These are phyloP conservation scores for peach (Prunus persica) DNA, from an alignment of 306 rosid genomes.

Conservation along the genomic window Prunus_persica_NCBIv2 NC_034009.1:2607501-2608000, in stretches of 20 bases:
- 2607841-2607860: conserved; percentile 97
- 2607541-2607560: conserved; percentile 90
- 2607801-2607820: conserved; percentile 54
- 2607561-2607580: conserved; percentile 97
- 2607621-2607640: conserved; percentile 73
- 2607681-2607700: conserved; percentile 21
- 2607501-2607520: conserved; percentile 33
- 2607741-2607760: conserved; percentile 70
- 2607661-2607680: conserved; percentile 46
- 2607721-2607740: conserved; percentile 74
- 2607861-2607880: conserved; percentile 95
- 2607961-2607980: conserved; percentile 39
- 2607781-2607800: conserved; percentile 35
- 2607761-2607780: conserved; percentile 31
- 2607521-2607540: conserved; percentile 79
- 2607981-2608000: conserved; percentile 46
- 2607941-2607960: conserved; percentile 48
- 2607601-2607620: conserved; percentile 76
- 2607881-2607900: conserved; percentile 77
- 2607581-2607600: conserved; percentile 83
- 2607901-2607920: conserved; percentile 81
- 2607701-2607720: conserved; percentile 59
- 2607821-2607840: conserved; percentile 72
- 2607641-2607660: conserved; percentile 89
- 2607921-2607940: conserved; percentile 94